These are phyloP conservation scores for Rhodotorula kratochvilovae DNA, from an alignment of 768 basidiomycete genomes.

Conservation along the genomic window DNA sequence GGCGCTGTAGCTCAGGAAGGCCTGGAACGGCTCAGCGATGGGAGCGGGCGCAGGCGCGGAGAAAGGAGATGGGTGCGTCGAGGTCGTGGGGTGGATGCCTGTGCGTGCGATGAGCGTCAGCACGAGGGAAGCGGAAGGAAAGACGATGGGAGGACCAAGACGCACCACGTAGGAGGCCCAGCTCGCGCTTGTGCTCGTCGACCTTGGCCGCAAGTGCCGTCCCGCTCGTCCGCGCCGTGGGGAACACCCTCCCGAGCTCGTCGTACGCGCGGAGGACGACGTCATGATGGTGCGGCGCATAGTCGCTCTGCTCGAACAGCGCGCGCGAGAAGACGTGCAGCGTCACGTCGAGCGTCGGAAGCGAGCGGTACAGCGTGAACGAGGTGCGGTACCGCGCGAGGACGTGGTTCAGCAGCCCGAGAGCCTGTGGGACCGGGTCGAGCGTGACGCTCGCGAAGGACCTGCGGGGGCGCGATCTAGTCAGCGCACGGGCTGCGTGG, in stretches of 20 bases:
- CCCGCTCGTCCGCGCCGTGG: background rate
- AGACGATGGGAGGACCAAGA: too few species aligned
- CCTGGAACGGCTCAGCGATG: constrained; percentile 28
- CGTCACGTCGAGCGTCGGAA: constrained; percentile 22
- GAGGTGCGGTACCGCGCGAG: constrained; percentile 6
- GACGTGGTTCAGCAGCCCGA: constrained; percentile 16
- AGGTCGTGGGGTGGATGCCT: constrained; percentile 19
- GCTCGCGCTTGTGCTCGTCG: constrained; percentile 20
- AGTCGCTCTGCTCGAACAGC: constrained; percentile 24
- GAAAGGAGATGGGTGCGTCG: background rate
- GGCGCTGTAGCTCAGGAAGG: constrained; percentile 23
- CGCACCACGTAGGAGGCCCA: constrained; percentile 22
- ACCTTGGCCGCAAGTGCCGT: constrained; percentile 5
- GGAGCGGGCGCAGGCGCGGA: background rate
- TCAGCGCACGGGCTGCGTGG: background rate
- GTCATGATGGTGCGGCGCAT: constrained; percentile 32
- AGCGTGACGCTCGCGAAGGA: background rate
- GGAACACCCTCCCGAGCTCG: constrained; percentile 13
- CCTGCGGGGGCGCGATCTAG: background rate
- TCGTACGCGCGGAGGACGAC: constrained; percentile 23
- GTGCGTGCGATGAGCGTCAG: background rate
- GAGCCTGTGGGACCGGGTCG: constrained; percentile 16
- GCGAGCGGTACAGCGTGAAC: constrained; percentile 30
- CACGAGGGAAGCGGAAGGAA: background rate
- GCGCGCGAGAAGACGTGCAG: constrained; percentile 20